Percentiles rank a stretch among this genome's conserved stretches.
phyloP scores from a whole-genome alignment of 345 rosid genomes.

The Moringa oleifera region DNA sequence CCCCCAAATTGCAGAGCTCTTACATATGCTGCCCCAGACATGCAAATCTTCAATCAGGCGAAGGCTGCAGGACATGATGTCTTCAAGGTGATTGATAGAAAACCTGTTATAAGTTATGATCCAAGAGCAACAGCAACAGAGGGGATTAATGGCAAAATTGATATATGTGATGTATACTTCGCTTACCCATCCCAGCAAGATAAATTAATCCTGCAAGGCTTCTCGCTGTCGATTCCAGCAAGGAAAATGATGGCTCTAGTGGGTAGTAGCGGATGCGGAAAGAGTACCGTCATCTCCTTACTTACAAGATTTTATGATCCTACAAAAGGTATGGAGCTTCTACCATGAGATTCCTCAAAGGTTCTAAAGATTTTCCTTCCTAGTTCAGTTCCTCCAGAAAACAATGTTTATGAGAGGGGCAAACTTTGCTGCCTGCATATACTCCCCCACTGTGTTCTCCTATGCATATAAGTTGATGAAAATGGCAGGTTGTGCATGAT shows the following conservation, averaged over 20 bases:
- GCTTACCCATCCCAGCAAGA: slow-evolving; percentile 57
- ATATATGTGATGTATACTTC: slow-evolving; percentile 33
- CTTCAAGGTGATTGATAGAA: slow-evolving; percentile 41
- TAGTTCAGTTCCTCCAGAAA: not conserved
- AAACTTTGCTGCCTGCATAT: not conserved
- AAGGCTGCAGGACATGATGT: slow-evolving; percentile 61
- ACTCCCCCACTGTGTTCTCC: not conserved
- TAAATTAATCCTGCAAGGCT: slow-evolving; percentile 40
- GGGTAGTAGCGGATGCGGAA: slow-evolving; percentile 66
- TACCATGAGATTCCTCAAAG: not conserved
- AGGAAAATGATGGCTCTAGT: slow-evolving; percentile 55
- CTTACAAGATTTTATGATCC: slow-evolving; percentile 66
- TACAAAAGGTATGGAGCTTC: slow-evolving; percentile 27
- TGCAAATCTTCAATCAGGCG: slow-evolving; percentile 63
- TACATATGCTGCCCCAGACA: slow-evolving; percentile 63
- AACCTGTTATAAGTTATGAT: slow-evolving; percentile 29
- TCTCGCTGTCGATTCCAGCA: slow-evolving; percentile 52
- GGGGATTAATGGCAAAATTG: slow-evolving; percentile 40
- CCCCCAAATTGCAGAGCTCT: slow-evolving; percentile 42
- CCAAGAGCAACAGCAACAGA: slow-evolving; percentile 22
- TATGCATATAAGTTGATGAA: not conserved
- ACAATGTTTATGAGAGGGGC: not conserved
- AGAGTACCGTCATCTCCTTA: slow-evolving; percentile 52
- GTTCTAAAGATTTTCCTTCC: not conserved
- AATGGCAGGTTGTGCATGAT: not conserved